A percentile compares a stretch with the other conserved stretches of the same genome.
Conservation (phyloP, 2,329 filamentous ascomycete genomes). For the Nothomitra cinnamomea region DNA sequence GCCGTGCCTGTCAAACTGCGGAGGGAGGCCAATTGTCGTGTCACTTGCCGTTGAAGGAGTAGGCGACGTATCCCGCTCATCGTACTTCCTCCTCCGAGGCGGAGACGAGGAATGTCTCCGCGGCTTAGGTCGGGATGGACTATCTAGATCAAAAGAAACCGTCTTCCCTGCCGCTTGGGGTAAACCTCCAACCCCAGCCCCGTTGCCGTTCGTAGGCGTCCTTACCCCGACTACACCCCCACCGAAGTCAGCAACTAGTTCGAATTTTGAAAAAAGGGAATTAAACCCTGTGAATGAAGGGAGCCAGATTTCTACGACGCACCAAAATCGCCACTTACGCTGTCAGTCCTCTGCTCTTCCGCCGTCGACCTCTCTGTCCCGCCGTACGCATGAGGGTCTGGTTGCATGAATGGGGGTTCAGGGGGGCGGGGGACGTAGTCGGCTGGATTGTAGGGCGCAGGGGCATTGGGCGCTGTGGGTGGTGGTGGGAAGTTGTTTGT, state of each 20-base stretch:
- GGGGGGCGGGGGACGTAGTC: conserved; percentile 24
- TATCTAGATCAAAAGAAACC: too few relatives aligned
- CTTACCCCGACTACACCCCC: too few relatives aligned
- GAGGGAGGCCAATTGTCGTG: not conserved
- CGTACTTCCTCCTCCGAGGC: not conserved
- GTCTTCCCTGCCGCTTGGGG: too few relatives aligned
- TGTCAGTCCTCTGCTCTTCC: not conserved
- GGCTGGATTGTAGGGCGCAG: conserved; percentile 20
- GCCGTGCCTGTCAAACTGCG: not conserved
- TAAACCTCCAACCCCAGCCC: too few relatives aligned
- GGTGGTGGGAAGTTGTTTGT: not conserved
- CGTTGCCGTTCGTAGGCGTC: too few relatives aligned
- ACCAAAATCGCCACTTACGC: conserved; percentile 1
- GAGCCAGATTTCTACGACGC: not conserved
- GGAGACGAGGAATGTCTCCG: not conserved
- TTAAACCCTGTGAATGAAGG: not conserved
- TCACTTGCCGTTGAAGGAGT: not conserved
- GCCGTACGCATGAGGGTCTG: not conserved
- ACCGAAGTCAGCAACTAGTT: too few relatives aligned
- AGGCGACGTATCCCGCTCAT: not conserved
- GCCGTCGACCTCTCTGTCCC: not conserved
- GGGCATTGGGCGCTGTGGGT: conserved; percentile 7
- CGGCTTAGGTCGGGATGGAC: not conserved
- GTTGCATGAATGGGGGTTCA: not conserved
- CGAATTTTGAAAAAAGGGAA: too few relatives aligned